Conservation (phyloP, 257 asterid genomes). For the Solanum paucissectum region DNA sequence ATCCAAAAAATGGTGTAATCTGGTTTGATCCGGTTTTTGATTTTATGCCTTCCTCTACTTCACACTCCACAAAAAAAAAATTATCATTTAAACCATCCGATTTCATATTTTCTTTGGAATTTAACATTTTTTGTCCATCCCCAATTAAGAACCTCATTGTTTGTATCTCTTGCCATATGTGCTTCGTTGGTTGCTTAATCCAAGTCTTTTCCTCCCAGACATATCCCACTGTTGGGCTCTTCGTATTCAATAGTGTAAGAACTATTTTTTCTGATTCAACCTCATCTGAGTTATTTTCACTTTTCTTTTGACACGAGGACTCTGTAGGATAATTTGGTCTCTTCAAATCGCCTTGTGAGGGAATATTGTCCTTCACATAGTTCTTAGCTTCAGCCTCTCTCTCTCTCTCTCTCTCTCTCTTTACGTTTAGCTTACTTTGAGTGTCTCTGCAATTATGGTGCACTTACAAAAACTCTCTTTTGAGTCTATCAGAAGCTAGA, state of each 20-base stretch:
- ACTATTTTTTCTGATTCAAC: constrained; percentile 51
- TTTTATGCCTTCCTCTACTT: too few relatives aligned
- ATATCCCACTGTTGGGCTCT: too few relatives aligned
- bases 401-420: constrained; percentile 15
- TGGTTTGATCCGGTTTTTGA: fast-evolving
- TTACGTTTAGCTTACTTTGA: constrained; percentile 22
- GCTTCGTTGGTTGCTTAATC: too few relatives aligned
- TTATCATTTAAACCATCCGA: too few relatives aligned
- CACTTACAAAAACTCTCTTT: constrained; percentile 9
- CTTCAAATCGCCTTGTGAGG: neutral
- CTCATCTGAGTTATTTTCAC: constrained; percentile 41
- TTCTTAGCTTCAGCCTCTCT: neutral
- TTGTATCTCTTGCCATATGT: too few relatives aligned
- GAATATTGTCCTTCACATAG: neutral
- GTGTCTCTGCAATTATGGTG: constrained; percentile 29
- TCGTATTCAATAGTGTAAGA: constrained; percentile 52
- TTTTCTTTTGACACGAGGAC: constrained; percentile 27
- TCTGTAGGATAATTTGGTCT: neutral
- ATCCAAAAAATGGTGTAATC: too few relatives aligned
- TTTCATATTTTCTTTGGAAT: too few relatives aligned
- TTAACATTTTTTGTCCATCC: too few relatives aligned
- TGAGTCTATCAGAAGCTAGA: constrained; percentile 20
- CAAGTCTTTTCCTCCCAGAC: too few relatives aligned
- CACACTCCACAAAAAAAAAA: too few relatives aligned
- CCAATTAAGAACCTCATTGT: too few relatives aligned